Percentiles rank a stretch among this genome's conserved stretches.
These are phyloP conservation scores for Imleria badia DNA, from an alignment of 768 basidiomycete species.

Conservation along the genomic window DNA sequence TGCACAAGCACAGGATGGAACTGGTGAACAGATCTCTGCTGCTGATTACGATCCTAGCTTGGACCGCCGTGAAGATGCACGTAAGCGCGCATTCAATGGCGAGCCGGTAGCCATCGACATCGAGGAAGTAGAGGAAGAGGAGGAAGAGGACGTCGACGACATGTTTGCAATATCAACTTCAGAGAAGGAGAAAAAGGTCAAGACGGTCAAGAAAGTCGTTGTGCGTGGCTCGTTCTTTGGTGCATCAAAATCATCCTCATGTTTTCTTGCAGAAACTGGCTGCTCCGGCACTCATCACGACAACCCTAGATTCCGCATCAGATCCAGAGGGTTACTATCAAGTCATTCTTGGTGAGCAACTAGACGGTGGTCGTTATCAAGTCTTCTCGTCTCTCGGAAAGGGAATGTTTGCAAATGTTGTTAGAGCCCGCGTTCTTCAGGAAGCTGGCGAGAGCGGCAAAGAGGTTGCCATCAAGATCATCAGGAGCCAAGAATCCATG, in stretches of 20 bases:
- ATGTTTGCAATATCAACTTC: slow-evolving; percentile 78
- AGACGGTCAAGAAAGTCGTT: slow-evolving; percentile 57
- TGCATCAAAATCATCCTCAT: background rate
- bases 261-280: slow-evolving; percentile 39
- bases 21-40: slow-evolving; percentile 75
- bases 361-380: slow-evolving; percentile 91
- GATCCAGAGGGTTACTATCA: slow-evolving; percentile 96
- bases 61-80: slow-evolving; percentile 84
- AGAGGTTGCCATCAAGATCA: slow-evolving; percentile 98
- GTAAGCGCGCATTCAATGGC: slow-evolving; percentile 53
- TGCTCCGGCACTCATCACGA: slow-evolving; percentile 66
- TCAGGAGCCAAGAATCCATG: slow-evolving; percentile 96
- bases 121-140: slow-evolving; percentile 54
- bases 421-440: slow-evolving; percentile 80
- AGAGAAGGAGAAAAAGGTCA: slow-evolving; percentile 51
- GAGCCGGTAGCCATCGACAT: slow-evolving; percentile 41
- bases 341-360: slow-evolving; percentile 89
- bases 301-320: slow-evolving; percentile 85
- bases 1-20: slow-evolving; percentile 44
- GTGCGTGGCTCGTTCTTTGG: slow-evolving; percentile 35
- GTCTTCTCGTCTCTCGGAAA: slow-evolving; percentile 95
- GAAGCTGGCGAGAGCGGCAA: slow-evolving; percentile 53
- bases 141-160: slow-evolving; percentile 89
- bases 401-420: slow-evolving; percentile 98
- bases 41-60: slow-evolving; percentile 89